These are phyloP conservation scores for Exidia glandulosa DNA, from an alignment of 768 basidiomycete genomes.

Conservation along the genomic window DNA sequence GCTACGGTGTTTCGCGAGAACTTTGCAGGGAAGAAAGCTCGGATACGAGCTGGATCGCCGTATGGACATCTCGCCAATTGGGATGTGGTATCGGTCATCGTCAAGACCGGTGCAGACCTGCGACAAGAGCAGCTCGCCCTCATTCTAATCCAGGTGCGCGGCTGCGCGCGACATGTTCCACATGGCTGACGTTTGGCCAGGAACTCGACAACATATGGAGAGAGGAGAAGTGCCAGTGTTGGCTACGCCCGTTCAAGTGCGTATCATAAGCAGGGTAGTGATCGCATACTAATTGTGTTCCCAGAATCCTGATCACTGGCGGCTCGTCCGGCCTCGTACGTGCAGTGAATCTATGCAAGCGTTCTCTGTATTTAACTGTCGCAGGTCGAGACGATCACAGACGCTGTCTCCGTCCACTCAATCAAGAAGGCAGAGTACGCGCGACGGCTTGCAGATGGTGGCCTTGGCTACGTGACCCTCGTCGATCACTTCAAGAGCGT, in stretches of 20 bases:
- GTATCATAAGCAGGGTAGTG: slow-evolving; percentile 1
- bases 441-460: slow-evolving; percentile 66
- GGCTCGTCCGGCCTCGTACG: slow-evolving; percentile 71
- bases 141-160: slow-evolving; percentile 58
- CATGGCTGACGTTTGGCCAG: slow-evolving; percentile 5
- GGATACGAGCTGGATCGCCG: slow-evolving; percentile 86
- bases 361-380: not conserved
- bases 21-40: slow-evolving; percentile 89
- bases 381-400: slow-evolving; percentile 84
- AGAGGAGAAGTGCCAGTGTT: slow-evolving; percentile 85
- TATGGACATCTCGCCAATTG: slow-evolving; percentile 87
- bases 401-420: slow-evolving; percentile 96
- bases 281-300: not conserved
- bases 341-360: not conserved
- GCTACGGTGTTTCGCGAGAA: slow-evolving; percentile 89
- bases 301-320: slow-evolving; percentile 81
- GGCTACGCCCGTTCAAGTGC: slow-evolving; percentile 71
- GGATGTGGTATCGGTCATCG: slow-evolving; percentile 94
- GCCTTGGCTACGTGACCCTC: slow-evolving; percentile 77
- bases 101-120: slow-evolving; percentile 94
- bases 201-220: slow-evolving; percentile 92
- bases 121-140: slow-evolving; percentile 97
- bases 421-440: slow-evolving; percentile 99
- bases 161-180: not conserved
- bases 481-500: slow-evolving; percentile 88